Percentiles rank a stretch among this genome's conserved stretches.
phyloP scores from a whole-genome alignment of 1,284 basidiomycete species.

The Vanrija sp. region DNA sequence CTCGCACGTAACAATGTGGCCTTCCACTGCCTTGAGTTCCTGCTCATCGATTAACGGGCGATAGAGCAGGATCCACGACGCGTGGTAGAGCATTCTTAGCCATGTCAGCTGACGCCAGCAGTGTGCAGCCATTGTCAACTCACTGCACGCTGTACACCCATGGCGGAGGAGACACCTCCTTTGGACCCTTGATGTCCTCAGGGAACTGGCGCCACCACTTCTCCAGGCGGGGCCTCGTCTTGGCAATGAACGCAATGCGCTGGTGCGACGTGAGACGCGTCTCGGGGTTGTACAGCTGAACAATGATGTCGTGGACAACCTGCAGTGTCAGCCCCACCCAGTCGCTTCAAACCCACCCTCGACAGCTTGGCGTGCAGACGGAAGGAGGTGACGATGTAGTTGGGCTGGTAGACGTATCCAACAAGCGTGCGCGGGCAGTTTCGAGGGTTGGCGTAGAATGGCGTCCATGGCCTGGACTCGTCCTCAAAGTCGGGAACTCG shows the following conservation, averaged over 20 bases:
- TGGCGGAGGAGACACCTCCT: conserved; percentile 5
- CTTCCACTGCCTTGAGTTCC: conserved; percentile 2
- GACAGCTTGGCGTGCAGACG: conserved; percentile 1
- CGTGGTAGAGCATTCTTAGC: conserved; percentile 13
- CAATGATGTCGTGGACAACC: conserved; percentile 17
- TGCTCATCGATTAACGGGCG: conserved; percentile 2
- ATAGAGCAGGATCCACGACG: conserved; percentile 13
- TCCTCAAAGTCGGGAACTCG: conserved; percentile 10
- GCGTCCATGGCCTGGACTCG: conserved; percentile 11
- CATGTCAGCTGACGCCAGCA: too few species aligned
- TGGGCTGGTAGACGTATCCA: conserved; percentile 9
- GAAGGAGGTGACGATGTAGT: conserved; percentile 1
- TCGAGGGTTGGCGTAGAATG: conserved; percentile 8
- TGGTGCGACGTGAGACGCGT: not conserved
- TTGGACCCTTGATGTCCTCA: not conserved
- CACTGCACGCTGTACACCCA: conserved; percentile 10
- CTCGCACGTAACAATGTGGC: conserved; percentile 2
- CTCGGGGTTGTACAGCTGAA: conserved; percentile 10
- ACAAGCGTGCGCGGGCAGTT: conserved; percentile 9
- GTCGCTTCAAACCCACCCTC: not conserved
- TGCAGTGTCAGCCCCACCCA: not conserved
- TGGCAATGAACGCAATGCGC: conserved; percentile 4
- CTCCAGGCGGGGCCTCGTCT: conserved; percentile 6
- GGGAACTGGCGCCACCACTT: conserved; percentile 6
- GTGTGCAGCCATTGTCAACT: not conserved